phyloP scores from a whole-genome alignment of 1,139 yeast species.

The Candida tropicalis region DNA sequence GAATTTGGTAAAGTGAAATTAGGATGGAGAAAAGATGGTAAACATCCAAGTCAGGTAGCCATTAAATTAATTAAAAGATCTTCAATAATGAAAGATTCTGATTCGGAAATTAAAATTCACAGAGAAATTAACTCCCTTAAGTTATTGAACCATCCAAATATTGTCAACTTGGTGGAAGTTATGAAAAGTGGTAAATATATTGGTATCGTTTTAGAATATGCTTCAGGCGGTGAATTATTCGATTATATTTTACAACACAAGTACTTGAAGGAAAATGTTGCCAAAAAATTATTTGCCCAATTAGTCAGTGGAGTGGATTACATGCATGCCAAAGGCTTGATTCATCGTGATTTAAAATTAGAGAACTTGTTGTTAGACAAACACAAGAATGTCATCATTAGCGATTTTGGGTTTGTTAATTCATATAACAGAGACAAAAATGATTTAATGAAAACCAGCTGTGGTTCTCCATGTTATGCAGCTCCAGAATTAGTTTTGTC shows the following conservation, averaged over 20 bases:
- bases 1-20: constrained; percentile 96
- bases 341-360: constrained; percentile 78
- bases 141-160: constrained; percentile 87
- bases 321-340: constrained; percentile 80
- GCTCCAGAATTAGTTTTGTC: constrained; percentile 96
- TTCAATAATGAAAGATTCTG: constrained; percentile 79
- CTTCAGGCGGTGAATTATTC: constrained; percentile 96
- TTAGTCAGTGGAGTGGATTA: constrained; percentile 92
- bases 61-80: constrained; percentile 89
- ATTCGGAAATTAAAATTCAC: constrained; percentile 84
- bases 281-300: constrained; percentile 89
- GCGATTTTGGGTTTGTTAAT: constrained; percentile 92
- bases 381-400: constrained; percentile 75
- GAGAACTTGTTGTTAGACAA: constrained; percentile 75
- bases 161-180: constrained; percentile 88
- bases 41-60: constrained; percentile 84
- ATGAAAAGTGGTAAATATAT: constrained; percentile 92
- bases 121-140: constrained; percentile 92
- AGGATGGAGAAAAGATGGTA: constrained; percentile 92
- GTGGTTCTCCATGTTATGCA: constrained; percentile 98
- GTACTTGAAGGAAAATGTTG: constrained; percentile 80
- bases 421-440: constrained; percentile 65
- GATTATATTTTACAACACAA: constrained; percentile 89
- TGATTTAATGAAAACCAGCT: constrained; percentile 91
- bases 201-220: constrained; percentile 94